Base-by-base conservation (phyloP, 345 rosid genomes). In the Reutealis trisperma region DNA sequence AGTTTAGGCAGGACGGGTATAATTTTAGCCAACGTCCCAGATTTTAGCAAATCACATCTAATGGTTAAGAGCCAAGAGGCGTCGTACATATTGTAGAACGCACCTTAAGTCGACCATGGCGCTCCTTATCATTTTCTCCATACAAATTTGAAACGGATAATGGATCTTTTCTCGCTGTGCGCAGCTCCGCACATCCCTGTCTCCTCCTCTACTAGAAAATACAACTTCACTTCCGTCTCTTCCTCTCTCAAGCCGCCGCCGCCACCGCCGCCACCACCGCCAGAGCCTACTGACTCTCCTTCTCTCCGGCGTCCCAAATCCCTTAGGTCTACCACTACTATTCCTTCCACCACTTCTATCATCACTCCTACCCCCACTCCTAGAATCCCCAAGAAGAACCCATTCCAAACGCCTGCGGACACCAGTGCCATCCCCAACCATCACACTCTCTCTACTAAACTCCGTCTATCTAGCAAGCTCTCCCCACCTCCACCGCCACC, bases 401-500 rank as follows among this genome's bases (percentile, higher is more conserved):
- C 99, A 2, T 89, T 93, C 65, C 89, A 84, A 79, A 82, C 75
- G 70, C 79, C 86, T 51, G 45, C 78, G 0, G 76, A 57, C 80
- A 22, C 14, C 75, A 4, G 77, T 51, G 19, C 60, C 42, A 45
- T 14, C 37, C 37, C 65, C 25, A 72, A 78, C 77, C 79, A 86
- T 60, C 77, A 78, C 68, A 61, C 91, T 77, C 87, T 94, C 57
- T 86, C 94, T 25, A 63, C 81, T 70, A 94, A 90, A 71, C 90
- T 95, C 74, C 84, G 96, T 75, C 88, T 93, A 60, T 89, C 97
- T 72, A 91, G 93, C 85, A 90, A 89, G 74, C 90, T 93, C 45
- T 81, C 88, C 49, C 96, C 91, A 8, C 94, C 94, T 27, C 93
- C 93, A 0, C 90, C 89, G 0, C 86, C 84, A 0, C 86, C 79